phyloP scores from a whole-genome alignment of 1,284 basidiomycete species.

The Cutaneotrichosporon daszewskae region DNA sequence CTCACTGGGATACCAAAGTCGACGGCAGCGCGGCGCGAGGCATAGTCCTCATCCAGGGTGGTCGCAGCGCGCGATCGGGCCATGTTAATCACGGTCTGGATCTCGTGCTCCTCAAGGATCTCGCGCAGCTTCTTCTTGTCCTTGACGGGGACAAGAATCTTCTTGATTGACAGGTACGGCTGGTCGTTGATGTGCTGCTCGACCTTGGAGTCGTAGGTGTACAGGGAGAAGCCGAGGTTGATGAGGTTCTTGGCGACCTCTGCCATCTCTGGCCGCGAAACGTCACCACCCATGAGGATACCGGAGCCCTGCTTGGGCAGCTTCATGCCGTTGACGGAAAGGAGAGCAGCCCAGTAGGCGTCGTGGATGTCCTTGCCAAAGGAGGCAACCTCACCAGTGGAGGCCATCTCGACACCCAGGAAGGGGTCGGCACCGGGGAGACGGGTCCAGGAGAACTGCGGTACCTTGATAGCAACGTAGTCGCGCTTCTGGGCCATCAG shows the following conservation, averaged over 20 bases:
- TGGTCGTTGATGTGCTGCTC: constrained; percentile 78
- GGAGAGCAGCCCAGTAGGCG: constrained; percentile 95
- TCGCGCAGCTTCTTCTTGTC: constrained; percentile 94
- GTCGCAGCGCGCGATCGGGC: constrained; percentile 72
- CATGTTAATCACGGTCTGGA: constrained; percentile 92
- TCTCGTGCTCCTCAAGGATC: constrained; percentile 76
- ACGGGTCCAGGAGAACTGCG: constrained; percentile 98
- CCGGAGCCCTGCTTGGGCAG: constrained; percentile 59
- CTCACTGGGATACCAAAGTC: constrained; percentile 80
- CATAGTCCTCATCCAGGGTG: constrained; percentile 90
- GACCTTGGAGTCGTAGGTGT: constrained; percentile 67
- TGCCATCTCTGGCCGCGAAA: constrained; percentile 74
- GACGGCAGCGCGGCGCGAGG: constrained; percentile 83
- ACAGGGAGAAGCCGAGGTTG: constrained; percentile 95
- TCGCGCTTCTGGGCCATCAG: constrained; percentile 85
- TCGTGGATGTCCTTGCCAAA: constrained; percentile 93
- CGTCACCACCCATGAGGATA: constrained; percentile 63
- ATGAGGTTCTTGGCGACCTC: constrained; percentile 82
- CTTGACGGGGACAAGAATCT: constrained; percentile 92
- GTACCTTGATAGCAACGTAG: constrained; percentile 95
- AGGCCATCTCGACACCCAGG: constrained; percentile 97
- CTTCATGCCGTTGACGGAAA: constrained; percentile 63
- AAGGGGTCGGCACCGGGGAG: constrained; percentile 83
- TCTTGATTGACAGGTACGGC: constrained; percentile 67
- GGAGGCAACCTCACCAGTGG: constrained; percentile 96